Base-by-base conservation (phyloP, 2,329 filamentous ascomycete species). In the Aureobasidium sp. region DNA sequence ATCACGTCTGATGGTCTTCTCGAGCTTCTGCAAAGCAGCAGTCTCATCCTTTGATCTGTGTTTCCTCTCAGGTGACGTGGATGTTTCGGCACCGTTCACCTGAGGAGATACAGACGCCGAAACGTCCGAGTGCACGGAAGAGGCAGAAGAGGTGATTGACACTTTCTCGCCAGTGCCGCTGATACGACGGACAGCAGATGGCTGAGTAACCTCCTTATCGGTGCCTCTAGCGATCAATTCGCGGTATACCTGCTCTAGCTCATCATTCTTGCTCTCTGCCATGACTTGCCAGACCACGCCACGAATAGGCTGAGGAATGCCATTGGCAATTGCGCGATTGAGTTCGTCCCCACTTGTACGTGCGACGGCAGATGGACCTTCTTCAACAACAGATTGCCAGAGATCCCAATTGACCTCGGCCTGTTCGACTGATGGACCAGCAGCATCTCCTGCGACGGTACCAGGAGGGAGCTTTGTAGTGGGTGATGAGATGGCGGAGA, bases 211-310 rank as follows among this genome's bases (percentile, higher is more conserved):
- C 63, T 92, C 89, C 74, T 90, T 91, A 63, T 92, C 89, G 2
- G 90, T 92, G 27, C 92, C 92, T 63, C 90, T 84, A 53, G 82
- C 82, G 35, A 90, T 82, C 11, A 99, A 81, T 64, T 95, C 91
- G 66, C 82, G 84, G 76, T 97, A 99, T n/a, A 91, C 83, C 17
- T 81, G 77, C 74, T 99, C 94, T 19, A 99, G 78, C 48, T 95
- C 91, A 64, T 93, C 88, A 68, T 91, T 96, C 75, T 96, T 96
- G 77, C 92, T 97, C 71, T 96, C 91, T 3, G 94, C 91, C 64
- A 99, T 78, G 8, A 97, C 93, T 75, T 99, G 94, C 94, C 94
- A 99, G 56, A 99, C 92, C 2, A 99, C 94, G n/a, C 94, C 95
- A 63, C 94, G 87, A 64, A 99, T 96, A 3, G 92, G 93, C 67